Conservation (phyloP, 1,284 basidiomycete genomes). For the Phlebopus sp. region DNA sequence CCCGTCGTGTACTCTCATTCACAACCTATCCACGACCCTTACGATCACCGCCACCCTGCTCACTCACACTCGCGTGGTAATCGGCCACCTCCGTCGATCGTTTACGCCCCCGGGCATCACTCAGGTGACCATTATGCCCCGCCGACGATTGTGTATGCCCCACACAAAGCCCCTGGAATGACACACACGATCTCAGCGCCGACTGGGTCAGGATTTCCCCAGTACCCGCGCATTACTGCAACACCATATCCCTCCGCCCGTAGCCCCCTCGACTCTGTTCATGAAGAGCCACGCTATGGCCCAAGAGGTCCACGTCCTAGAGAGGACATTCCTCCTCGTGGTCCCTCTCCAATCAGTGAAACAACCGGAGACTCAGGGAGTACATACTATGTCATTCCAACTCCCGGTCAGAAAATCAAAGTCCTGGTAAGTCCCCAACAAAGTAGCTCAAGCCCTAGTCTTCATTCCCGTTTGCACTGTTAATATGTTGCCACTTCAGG, state of each 20-base stretch:
- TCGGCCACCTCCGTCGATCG: slow-evolving; percentile 46
- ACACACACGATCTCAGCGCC: slow-evolving; percentile 56
- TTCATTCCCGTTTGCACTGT: slow-evolving; percentile 8
- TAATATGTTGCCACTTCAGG: slow-evolving; percentile 26
- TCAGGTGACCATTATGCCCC: slow-evolving; percentile 46
- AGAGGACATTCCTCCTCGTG: slow-evolving; percentile 19
- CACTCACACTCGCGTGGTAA: slow-evolving; percentile 34
- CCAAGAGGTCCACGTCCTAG: slow-evolving; percentile 32
- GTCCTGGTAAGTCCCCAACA: slow-evolving; percentile 54
- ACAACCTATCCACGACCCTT: slow-evolving; percentile 30
- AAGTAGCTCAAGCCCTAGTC: slow-evolving; percentile 4
- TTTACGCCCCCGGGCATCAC: slow-evolving; percentile 47
- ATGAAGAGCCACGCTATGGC: slow-evolving; percentile 30
- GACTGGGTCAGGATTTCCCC: slow-evolving; percentile 36
- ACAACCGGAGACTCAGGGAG: slow-evolving; percentile 51
- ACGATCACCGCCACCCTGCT: slow-evolving; percentile 35
- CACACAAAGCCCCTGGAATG: slow-evolving; percentile 47
- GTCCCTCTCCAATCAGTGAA: slow-evolving; percentile 37
- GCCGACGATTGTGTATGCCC: slow-evolving; percentile 44
- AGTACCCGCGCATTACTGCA: slow-evolving; percentile 32
- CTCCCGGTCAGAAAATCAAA: slow-evolving; percentile 65
- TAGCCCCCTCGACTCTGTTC: slow-evolving; percentile 31
- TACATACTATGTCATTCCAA: slow-evolving; percentile 70
- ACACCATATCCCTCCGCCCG: slow-evolving; percentile 37
- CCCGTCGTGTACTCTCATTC: slow-evolving; percentile 34